phyloP scores from a whole-genome alignment of 2,329 filamentous ascomycete genomes.

The Neobulgaria alba region DNA sequence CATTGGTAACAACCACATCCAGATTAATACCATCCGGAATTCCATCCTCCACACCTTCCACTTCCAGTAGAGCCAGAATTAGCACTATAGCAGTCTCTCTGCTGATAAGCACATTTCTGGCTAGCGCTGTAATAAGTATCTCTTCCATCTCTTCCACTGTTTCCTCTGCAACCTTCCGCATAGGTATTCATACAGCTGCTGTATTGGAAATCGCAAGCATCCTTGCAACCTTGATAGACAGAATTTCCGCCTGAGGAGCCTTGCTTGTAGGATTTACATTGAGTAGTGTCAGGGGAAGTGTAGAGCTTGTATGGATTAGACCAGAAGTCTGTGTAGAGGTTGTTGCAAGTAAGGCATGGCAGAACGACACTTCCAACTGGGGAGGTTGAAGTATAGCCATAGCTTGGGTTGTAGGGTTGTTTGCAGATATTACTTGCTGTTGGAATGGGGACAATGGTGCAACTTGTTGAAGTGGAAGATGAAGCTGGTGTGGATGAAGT shows the following conservation, averaged over 20 bases:
- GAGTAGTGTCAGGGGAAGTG: conserved; percentile 33
- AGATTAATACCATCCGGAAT: conserved; percentile 16
- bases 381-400: conserved; percentile 58
- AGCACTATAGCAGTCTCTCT: conserved; percentile 36
- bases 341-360: conserved; percentile 46
- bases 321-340: conserved; percentile 35
- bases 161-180: conserved; percentile 37
- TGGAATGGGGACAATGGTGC: conserved; percentile 35
- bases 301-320: conserved; percentile 44
- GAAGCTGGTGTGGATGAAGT: no score
- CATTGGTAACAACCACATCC: no score
- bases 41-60: conserved; percentile 34
- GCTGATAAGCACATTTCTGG: conserved; percentile 41
- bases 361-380: conserved; percentile 44
- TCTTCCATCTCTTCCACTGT: no score
- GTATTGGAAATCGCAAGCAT: conserved; percentile 45
- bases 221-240: conserved; percentile 38
- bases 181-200: conserved; percentile 39
- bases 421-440: conserved; percentile 40
- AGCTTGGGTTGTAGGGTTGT: conserved; percentile 44
- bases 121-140: conserved; percentile 25
- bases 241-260: no score
- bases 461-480: conserved; percentile 25
- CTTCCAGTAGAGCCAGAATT: conserved; percentile 33
- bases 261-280: conserved; percentile 38